phyloP scores from a whole-genome alignment of 75 land plant genomes.

The Picea sitchensis region DNA sequence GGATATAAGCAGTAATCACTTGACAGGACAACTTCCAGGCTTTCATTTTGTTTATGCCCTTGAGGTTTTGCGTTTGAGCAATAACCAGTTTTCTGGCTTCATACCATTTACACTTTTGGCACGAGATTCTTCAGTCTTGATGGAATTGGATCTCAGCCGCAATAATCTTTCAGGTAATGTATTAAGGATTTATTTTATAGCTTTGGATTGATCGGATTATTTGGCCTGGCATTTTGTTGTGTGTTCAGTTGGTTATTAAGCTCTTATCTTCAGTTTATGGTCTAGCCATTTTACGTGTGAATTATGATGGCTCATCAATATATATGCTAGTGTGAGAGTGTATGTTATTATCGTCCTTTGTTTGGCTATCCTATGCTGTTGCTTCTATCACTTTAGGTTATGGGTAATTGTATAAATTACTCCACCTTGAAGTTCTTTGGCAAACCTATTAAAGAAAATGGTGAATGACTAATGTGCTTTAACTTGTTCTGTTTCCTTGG shows the following conservation, averaged over 20 bases:
- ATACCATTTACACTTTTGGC: constrained; percentile 76
- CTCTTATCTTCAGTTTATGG: neutral
- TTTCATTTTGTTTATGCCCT: constrained; percentile 79
- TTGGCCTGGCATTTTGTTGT: neutral
- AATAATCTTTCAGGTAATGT: constrained; percentile 89
- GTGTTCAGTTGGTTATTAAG: neutral
- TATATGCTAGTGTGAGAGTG: neutral
- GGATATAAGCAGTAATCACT: constrained; percentile 83
- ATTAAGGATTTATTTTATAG: neutral
- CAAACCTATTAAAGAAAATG: neutral
- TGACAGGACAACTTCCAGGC: constrained; percentile 80
- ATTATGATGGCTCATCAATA: neutral
- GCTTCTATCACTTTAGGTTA: neutral
- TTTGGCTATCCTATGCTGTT: neutral
- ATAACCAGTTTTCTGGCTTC: constrained; percentile 70
- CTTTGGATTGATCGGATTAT: neutral
- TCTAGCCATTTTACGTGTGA: neutral
- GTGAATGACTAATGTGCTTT: neutral
- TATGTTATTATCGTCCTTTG: neutral
- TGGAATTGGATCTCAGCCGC: constrained; percentile 83
- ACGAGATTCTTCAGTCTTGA: constrained; percentile 59
- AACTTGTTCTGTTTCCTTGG: neutral
- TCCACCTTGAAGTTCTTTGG: neutral
- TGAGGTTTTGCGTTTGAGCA: constrained; percentile 56
- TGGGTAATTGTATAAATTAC: neutral